A percentile compares a stretch with the other conserved stretches of the same genome.
These are phyloP conservation scores for Corylus heterophylla DNA, from an alignment of 306 rosid species.

Conservation along the genomic window DNA sequence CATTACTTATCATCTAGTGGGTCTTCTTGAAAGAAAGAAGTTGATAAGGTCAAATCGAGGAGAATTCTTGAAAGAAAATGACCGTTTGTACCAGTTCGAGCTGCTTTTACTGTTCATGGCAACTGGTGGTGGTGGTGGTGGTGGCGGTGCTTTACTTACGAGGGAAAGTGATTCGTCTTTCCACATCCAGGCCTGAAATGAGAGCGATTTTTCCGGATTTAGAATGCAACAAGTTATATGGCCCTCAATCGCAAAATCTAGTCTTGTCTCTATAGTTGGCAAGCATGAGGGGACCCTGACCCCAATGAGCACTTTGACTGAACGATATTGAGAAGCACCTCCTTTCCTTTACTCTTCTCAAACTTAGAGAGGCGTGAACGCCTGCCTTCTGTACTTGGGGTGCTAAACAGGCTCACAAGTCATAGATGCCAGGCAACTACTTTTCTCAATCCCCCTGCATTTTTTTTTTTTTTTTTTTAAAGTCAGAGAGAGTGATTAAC, in stretches of 20 bases:
- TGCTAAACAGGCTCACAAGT: background rate
- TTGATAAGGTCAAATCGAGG: background rate
- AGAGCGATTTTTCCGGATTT: background rate
- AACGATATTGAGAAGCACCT: background rate
- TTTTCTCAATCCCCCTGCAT: background rate
- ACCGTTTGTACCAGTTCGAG: background rate
- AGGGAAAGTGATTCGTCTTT: background rate
- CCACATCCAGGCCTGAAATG: background rate
- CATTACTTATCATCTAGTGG: too few relatives aligned
- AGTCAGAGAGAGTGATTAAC: background rate
- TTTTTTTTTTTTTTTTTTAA: background rate
- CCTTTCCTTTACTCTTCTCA: background rate
- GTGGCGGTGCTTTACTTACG: background rate
- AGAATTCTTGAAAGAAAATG: too few relatives aligned
- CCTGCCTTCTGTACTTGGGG: background rate
- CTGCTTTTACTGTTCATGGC: background rate
- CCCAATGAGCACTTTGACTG: background rate
- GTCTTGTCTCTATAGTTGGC: constrained; percentile 3
- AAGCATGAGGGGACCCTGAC: background rate
- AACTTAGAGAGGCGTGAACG: background rate
- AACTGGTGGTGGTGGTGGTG: background rate
- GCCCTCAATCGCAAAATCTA: background rate
- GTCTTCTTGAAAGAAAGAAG: background rate
- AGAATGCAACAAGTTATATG: background rate
- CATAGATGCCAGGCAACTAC: background rate